Conservation (phyloP, 768 basidiomycete species). For the Piloderma croceum region DNA sequence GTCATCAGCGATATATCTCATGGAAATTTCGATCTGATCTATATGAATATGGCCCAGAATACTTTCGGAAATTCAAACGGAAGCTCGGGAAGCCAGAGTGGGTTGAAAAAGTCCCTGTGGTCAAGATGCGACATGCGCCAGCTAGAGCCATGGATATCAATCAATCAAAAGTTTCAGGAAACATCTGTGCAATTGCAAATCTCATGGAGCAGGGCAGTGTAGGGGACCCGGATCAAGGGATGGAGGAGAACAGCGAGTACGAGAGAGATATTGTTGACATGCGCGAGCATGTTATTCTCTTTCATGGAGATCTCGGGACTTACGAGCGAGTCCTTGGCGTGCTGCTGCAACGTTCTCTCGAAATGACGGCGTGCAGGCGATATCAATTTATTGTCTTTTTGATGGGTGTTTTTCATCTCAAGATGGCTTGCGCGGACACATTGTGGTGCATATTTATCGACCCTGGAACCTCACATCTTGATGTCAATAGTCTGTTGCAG, state of each 20-base stretch:
- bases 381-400: constrained; percentile 31
- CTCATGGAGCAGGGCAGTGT: constrained; percentile 3
- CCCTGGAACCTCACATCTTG: constrained; percentile 9
- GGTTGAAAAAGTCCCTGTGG: constrained; percentile 21
- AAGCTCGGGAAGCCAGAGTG: constrained; percentile 17
- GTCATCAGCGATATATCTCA: constrained; percentile 19
- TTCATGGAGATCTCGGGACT: constrained; percentile 27
- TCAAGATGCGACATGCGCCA: constrained; percentile 17
- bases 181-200: constrained; percentile 15
- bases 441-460: constrained; percentile 14
- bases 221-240: neutral
- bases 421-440: constrained; percentile 26
- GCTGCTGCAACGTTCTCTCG: constrained; percentile 15
- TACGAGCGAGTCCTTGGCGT: constrained; percentile 22
- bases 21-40: constrained; percentile 16
- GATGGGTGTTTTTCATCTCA: constrained; percentile 30
- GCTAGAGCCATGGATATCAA: constrained; percentile 17
- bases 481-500: constrained; percentile 16
- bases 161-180: constrained; percentile 17
- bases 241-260: neutral
- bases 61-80: constrained; percentile 16
- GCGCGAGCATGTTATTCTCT: constrained; percentile 13
- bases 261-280: constrained; percentile 4
- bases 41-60: constrained; percentile 10
- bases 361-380: constrained; percentile 23